Conservation (phyloP, 176 grass and related monocot genomes). For the Ampelocalamus luodianensis region DNA sequence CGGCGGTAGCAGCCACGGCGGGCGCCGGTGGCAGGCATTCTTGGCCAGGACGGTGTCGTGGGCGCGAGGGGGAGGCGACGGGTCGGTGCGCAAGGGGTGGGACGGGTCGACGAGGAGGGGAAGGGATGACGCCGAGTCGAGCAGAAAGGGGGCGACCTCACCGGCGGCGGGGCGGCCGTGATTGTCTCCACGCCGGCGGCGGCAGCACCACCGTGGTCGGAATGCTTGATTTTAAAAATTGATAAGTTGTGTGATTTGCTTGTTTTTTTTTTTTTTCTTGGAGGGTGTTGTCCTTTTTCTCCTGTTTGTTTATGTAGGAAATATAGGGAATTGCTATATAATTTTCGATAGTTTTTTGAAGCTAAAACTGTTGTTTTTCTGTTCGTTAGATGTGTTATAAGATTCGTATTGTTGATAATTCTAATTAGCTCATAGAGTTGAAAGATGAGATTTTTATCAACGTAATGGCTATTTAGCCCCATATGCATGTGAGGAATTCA, state of each 20-base stretch:
- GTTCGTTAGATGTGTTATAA: no score
- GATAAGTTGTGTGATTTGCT: not conserved
- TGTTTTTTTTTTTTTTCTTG: not conserved
- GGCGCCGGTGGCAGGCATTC: constrained; percentile 57
- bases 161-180: constrained; percentile 27
- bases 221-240: not conserved
- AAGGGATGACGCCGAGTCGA: constrained; percentile 47
- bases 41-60: constrained; percentile 58
- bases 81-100: constrained; percentile 48
- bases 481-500: no score
- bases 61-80: constrained; percentile 51
- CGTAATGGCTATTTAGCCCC: no score
- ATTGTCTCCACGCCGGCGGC: not conserved
- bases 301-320: not conserved
- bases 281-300: not conserved
- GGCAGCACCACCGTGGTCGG: not conserved
- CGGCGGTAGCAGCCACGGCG: constrained; percentile 63
- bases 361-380: no score
- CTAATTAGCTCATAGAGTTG: no score
- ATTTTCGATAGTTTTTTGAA: no score
- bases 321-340: no score
- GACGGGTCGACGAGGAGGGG: constrained; percentile 51
- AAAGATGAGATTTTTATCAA: no score
- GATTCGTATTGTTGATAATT: no score
- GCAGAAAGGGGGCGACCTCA: constrained; percentile 40